A percentile compares a stretch with the other conserved stretches of the same genome.
phyloP scores from a whole-genome alignment of 495 filamentous ascomycete genomes.

The Aspergillus avenaceus region DNA sequence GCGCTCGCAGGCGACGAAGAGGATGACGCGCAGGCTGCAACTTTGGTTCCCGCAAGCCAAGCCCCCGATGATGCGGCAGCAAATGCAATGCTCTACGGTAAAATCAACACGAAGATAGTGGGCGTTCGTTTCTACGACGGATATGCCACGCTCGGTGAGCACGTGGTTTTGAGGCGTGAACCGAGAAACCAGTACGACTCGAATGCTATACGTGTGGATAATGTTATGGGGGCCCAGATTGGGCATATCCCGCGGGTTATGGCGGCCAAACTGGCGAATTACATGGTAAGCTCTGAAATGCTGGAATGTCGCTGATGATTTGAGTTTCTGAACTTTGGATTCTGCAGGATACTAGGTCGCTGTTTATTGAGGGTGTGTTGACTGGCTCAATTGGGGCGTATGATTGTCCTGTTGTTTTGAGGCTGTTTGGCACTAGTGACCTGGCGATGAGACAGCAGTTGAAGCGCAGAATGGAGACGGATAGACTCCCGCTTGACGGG shows the following conservation, averaged over 20 bases:
- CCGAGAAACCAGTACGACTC: constrained; percentile 68
- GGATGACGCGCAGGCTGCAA: constrained; percentile 34
- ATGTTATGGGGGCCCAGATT: constrained; percentile 74
- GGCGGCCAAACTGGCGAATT: constrained; percentile 67
- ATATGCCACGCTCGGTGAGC: constrained; percentile 65
- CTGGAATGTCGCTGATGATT: neutral
- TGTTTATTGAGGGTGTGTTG: constrained; percentile 64
- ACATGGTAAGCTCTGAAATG: constrained; percentile 48
- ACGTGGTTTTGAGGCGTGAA: constrained; percentile 64
- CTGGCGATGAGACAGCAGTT: constrained; percentile 44
- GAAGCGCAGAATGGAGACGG: constrained; percentile 57
- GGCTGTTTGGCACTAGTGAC: constrained; percentile 62
- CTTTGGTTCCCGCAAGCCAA: constrained; percentile 31
- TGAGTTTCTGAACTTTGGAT: neutral
- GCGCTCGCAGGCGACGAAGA: constrained; percentile 24
- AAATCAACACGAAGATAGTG: constrained; percentile 63
- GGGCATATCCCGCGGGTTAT: constrained; percentile 69
- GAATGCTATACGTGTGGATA: constrained; percentile 78
- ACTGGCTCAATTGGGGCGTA: constrained; percentile 57
- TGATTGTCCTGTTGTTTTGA: constrained; percentile 67
- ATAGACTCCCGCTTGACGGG: constrained; percentile 51
- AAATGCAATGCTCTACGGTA: constrained; percentile 47
- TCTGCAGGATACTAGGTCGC: constrained; percentile 41
- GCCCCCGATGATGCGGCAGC: constrained; percentile 41
- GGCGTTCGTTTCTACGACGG: constrained; percentile 78